Evolutionary conservation across 1,284 basidiomycete genomes (phyloP).

Genomic region (Puccinia horiana): DNA sequence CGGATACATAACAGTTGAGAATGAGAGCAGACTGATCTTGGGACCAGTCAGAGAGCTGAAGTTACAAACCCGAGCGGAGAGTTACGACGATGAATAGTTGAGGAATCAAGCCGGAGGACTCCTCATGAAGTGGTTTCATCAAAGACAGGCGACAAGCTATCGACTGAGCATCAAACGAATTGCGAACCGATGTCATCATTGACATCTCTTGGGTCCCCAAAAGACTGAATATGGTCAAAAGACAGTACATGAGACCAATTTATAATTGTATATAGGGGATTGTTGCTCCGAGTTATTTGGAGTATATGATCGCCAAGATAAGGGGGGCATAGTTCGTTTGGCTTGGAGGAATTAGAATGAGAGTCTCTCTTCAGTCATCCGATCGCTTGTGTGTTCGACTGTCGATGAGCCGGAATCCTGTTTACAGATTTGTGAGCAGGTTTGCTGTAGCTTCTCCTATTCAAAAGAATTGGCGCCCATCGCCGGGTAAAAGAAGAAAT

Average conservation of each 20-base stretch:
- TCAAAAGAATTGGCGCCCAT: neutral
- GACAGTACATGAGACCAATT: neutral
- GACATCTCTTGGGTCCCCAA: neutral
- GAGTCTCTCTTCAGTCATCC: neutral
- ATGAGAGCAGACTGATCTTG: neutral
- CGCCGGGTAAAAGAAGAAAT: neutral
- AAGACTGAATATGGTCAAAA: neutral
- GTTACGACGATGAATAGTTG: neutral
- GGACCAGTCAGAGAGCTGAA: neutral
- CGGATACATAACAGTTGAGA: conserved; percentile 2
- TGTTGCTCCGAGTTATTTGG: neutral
- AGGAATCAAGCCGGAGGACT: neutral
- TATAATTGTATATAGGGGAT: no score
- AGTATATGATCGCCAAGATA: conserved; percentile 1
- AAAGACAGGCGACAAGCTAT: neutral
- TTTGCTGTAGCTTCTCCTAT: neutral
- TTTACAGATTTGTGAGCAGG: neutral
- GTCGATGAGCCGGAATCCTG: neutral
- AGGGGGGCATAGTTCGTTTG: neutral
- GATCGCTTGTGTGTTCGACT: neutral
- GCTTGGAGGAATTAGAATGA: neutral
- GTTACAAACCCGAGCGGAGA: neutral
- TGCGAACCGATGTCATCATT: neutral
- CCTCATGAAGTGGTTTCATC: neutral
- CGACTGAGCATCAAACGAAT: neutral